phyloP scores from a whole-genome alignment of 176 grass and related monocot genomes.

The Oryza nivara region DNA sequence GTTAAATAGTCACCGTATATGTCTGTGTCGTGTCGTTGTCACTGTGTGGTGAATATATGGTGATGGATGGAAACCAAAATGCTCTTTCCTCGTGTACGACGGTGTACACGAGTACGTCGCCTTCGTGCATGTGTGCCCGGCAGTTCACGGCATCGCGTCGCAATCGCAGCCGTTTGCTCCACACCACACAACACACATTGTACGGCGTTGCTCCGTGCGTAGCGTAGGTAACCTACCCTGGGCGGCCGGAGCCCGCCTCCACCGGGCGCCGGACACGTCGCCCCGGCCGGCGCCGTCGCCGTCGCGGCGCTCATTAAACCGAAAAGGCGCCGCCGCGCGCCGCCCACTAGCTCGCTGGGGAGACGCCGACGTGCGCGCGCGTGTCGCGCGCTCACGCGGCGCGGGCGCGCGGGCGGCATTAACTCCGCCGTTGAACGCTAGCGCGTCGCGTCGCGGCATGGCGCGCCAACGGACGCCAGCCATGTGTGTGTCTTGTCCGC shows the following conservation, averaged over 20 bases:
- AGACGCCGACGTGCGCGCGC: not conserved
- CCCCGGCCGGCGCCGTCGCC: not conserved
- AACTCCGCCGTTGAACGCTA: conserved; percentile 12
- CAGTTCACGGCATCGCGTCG: conserved; percentile 9
- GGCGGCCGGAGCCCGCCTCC: not conserved
- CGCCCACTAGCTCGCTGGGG: not conserved
- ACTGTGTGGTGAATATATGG: not conserved
- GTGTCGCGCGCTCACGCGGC: not conserved
- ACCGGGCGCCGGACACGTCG: not conserved
- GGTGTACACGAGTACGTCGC: not conserved
- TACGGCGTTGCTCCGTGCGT: too few species aligned
- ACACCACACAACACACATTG: too few species aligned
- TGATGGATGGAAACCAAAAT: not conserved
- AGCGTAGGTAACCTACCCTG: too few species aligned
- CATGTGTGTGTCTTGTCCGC: too few species aligned
- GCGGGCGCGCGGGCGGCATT: not conserved
- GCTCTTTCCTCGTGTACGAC: not conserved
- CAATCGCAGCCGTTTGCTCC: not conserved
- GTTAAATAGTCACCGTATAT: too few species aligned
- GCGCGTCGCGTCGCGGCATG: not conserved
- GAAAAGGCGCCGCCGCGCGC: conserved; percentile 6
- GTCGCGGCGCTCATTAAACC: not conserved
- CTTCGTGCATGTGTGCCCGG: not conserved
- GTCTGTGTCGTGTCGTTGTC: not conserved
- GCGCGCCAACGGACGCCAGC: not conserved